Base-by-base conservation (phyloP, 164 flowering plant genomes). In the Magnolia changhungtana region DNA sequence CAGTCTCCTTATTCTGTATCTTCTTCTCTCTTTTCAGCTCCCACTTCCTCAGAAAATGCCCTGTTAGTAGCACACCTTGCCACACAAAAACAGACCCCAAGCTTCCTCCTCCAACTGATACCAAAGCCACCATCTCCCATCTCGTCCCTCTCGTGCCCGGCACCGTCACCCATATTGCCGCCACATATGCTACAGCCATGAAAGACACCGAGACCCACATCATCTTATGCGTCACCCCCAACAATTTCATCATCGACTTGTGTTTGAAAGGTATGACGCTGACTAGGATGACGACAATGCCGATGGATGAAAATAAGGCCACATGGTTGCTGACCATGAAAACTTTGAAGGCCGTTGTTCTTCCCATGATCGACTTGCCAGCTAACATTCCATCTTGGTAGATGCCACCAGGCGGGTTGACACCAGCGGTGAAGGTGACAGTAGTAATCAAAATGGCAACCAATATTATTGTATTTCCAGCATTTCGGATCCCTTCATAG, bases 401-500 rank as follows among this genome's bases (percentile, higher is more conserved):
- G 24, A 71, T 50, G 14, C 75, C 72, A 0, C 76, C 76, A 0
- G 80, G 75, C 7, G 76, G 75, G 72, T 21, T 77, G 31, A 77
- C 24, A n/a, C 68, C 74, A 19, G 79, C 71, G 6, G 74, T n/a
- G 52, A 77, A 77, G 29, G 79, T 77, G 49, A 77, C 74, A 10
- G 79, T 72, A 61, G 79, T 71, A 45, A 77, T 77, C 24, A 72
- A 71, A 10, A 65, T 70, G 3, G 79, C 75, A 0, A 77, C 79
- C 24, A 77, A 45, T 1, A 68, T 76, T 7, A 76, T 70, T 14
- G 74, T 72, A 71, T 71, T 77, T 7, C 72, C 51, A 7, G 79
- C 75, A 7, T 72, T 64, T 19, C 71, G 74, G 23, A 64, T 64
- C 9, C 75, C 71, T 45, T 77, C 75, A 10, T 6, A 24, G 52